Conservation (phyloP, 768 basidiomycete species). For the Leccinum sublutescens region DNA sequence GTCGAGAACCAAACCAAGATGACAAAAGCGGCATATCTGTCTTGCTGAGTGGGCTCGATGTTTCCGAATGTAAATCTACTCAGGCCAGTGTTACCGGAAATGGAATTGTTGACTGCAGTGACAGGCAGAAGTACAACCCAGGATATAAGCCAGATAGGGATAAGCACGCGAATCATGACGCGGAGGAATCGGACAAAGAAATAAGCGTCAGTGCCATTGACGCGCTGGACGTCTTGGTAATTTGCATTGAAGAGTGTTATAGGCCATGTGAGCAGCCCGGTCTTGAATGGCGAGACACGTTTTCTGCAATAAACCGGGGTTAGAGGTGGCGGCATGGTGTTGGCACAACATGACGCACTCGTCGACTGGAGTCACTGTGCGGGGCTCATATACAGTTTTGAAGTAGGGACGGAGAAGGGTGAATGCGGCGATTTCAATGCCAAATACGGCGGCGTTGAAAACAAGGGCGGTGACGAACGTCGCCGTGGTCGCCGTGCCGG, state of each 20-base stretch:
- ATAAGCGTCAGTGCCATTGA: conserved; percentile 89
- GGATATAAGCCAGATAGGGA: conserved; percentile 90
- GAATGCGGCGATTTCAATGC: conserved; percentile 68
- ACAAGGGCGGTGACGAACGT: conserved; percentile 85
- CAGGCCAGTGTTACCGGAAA: conserved; percentile 51
- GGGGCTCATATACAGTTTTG: conserved; percentile 85
- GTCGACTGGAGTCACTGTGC: conserved; percentile 61
- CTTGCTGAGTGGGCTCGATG: conserved; percentile 46
- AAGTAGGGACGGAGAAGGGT: conserved; percentile 84
- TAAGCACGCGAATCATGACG: conserved; percentile 76
- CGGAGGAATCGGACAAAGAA: conserved; percentile 88
- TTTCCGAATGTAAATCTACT: conserved; percentile 83
- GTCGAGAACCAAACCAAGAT: conserved; percentile 77
- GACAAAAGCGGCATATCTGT: conserved; percentile 76
- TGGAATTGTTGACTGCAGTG: conserved; percentile 52
- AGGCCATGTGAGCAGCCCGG: conserved; percentile 63
- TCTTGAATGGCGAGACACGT: conserved; percentile 53
- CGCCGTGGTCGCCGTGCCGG: conserved; percentile 62
- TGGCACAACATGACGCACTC: conserved; percentile 32
- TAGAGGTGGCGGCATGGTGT: not conserved
- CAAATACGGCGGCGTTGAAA: conserved; percentile 77
- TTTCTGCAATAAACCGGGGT: conserved; percentile 39
- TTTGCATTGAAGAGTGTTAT: conserved; percentile 59
- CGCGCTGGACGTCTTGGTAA: conserved; percentile 55
- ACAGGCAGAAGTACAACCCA: conserved; percentile 86